Evolutionary conservation across 2,329 filamentous ascomycete genomes (phyloP), one percentile per base, ranked within the genome.

Genomic region (Trichophaea hybrida): DNA sequence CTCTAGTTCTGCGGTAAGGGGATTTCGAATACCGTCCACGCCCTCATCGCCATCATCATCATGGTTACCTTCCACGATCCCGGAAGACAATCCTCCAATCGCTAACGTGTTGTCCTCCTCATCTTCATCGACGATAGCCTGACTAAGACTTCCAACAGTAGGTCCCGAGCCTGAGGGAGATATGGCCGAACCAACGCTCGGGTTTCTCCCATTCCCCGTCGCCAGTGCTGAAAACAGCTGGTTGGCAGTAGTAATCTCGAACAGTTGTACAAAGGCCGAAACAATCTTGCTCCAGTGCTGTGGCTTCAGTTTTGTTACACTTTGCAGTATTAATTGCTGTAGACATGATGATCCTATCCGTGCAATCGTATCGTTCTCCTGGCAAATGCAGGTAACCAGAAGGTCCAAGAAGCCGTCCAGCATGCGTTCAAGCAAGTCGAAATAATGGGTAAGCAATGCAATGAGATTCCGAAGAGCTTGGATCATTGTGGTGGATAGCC

Each of bases 401-500:
- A 99, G 80, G 72, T 97, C 91, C 40, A 99, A 75, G 72, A 98
- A 97, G n/a, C 93, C 80, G 72, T 96, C 89, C 15, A 99, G 80
- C 93, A 99, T 98, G 71, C 95, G 94, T 73, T 97, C 89, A 7
- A 99, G 76, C 0, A 89, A 84, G 61, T 94, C 88, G 66, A 98
- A 99, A 73, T 97, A 98, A 73, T 99, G 94, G 0, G 94, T 98
- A 72, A 98, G 98, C 31, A 99, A 80, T 0, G 88, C 91, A 68
- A 99, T 97, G 87, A 98, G 95, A 73, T 97, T 96, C 61, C 93
- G 84, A 58, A 99, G 76, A 1, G 93, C 93, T 72, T 99, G 93
- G 44, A 99, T 98, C 88, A 99, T 96, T 6, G 93, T 99, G 0
- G 93, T 98, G 0, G 93, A 97, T 31, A 99, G 78, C 93, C 93